Evolutionary conservation across 768 basidiomycete species (phyloP).

Genomic region (Suillus discolor): DNA sequence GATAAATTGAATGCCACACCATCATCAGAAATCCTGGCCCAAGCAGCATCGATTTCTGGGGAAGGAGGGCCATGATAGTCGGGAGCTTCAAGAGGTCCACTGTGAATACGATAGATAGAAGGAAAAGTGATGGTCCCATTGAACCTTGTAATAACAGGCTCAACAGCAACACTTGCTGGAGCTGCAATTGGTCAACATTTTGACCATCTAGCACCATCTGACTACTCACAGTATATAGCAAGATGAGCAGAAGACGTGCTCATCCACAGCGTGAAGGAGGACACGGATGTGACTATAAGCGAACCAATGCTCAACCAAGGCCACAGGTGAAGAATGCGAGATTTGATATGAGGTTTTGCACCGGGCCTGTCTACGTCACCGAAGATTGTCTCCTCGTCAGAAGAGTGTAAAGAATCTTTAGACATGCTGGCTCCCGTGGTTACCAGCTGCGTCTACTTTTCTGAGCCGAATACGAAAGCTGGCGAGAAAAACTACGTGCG

Average conservation of each 20-base stretch:
- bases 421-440: background rate
- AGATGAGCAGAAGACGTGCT: background rate
- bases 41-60: background rate
- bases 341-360: background rate
- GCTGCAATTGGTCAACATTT: slow-evolving; percentile 1
- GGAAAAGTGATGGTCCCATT: slow-evolving; percentile 8
- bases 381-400: background rate
- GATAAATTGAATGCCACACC: slow-evolving; percentile 6
- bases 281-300: background rate
- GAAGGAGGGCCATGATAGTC: background rate
- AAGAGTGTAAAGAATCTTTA: background rate
- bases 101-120: slow-evolving; percentile 9
- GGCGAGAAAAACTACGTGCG: background rate
- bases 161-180: slow-evolving; percentile 15
- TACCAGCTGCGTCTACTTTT: background rate
- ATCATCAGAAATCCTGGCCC: slow-evolving; percentile 7
- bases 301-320: slow-evolving; percentile 11
- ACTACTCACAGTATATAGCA: background rate
- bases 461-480: background rate
- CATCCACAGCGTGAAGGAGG: slow-evolving; percentile 14
- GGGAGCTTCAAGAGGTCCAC: background rate
- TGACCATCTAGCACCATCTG: background rate
- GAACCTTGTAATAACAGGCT: slow-evolving; percentile 10
- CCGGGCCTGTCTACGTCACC: background rate
- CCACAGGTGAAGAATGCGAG: background rate